phyloP scores from a whole-genome alignment of 305 asterid species.

The Galium porrigens region DNA sequence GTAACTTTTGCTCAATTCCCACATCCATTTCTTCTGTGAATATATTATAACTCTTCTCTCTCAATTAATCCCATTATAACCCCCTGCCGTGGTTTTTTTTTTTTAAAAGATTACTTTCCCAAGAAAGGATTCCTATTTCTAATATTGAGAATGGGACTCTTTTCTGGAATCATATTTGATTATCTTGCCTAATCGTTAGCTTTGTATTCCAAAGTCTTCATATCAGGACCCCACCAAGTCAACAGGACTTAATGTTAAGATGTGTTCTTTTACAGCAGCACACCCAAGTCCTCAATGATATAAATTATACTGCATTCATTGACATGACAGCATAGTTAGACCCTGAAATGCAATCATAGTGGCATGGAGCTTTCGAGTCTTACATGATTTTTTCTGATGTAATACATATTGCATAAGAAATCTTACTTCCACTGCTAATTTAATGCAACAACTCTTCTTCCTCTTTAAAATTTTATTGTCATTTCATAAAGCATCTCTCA shows the following conservation, averaged over 20 bases:
- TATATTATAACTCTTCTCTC: background rate
- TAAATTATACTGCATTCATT: background rate
- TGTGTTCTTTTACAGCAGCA: background rate
- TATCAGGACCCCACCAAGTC: background rate
- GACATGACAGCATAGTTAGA: background rate
- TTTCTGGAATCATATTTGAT: background rate
- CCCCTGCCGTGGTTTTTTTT: too few species aligned
- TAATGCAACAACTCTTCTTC: background rate
- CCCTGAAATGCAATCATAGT: too few species aligned
- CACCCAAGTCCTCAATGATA: background rate
- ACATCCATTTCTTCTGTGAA: background rate
- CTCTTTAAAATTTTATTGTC: too few species aligned
- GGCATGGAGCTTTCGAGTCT: background rate
- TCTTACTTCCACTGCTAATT: background rate
- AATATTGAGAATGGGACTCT: background rate
- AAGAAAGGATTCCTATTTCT: background rate
- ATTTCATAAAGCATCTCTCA: background rate
- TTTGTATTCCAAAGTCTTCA: background rate
- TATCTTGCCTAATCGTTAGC: background rate
- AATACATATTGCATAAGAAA: background rate
- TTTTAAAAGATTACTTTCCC: background rate
- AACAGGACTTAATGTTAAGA: background rate
- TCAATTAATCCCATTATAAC: background rate
- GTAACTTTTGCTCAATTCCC: constrained; percentile 1
- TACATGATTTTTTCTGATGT: background rate